phyloP scores from a whole-genome alignment of 2,329 filamentous ascomycete genomes.

The Trichoderma asperellum region DNA sequence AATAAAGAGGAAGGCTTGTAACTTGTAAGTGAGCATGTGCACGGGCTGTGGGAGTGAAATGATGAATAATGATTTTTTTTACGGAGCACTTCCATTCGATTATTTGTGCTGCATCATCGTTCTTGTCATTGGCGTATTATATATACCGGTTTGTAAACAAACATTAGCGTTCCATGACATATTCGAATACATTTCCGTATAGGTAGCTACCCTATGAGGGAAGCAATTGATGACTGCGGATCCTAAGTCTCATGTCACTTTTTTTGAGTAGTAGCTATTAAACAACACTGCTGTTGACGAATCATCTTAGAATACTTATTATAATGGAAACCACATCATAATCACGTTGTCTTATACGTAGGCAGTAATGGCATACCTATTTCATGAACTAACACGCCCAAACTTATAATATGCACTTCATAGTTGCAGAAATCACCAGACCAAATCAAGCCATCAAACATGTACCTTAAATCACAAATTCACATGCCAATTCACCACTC shows the following conservation, averaged over 20 bases:
- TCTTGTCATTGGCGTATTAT: background rate
- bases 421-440: background rate
- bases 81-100: background rate
- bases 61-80: background rate
- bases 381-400: background rate
- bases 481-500: background rate
- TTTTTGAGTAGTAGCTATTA: background rate
- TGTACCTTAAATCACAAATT: background rate
- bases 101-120: background rate
- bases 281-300: no score
- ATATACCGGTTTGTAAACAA: background rate
- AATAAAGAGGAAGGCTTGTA: background rate
- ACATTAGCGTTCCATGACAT: background rate
- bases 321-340: background rate
- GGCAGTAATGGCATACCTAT: background rate
- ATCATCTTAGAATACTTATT: background rate
- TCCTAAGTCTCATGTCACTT: accelerated
- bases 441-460: background rate
- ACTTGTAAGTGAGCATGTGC: background rate
- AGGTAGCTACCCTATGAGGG: background rate
- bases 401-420: background rate
- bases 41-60: background rate
- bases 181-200: no score
- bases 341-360: background rate
- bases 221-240: background rate